These are phyloP conservation scores for Thraustochytrium sp. DNA, from an alignment of 352 stramenopile species.

Conservation along the genomic window DNA sequence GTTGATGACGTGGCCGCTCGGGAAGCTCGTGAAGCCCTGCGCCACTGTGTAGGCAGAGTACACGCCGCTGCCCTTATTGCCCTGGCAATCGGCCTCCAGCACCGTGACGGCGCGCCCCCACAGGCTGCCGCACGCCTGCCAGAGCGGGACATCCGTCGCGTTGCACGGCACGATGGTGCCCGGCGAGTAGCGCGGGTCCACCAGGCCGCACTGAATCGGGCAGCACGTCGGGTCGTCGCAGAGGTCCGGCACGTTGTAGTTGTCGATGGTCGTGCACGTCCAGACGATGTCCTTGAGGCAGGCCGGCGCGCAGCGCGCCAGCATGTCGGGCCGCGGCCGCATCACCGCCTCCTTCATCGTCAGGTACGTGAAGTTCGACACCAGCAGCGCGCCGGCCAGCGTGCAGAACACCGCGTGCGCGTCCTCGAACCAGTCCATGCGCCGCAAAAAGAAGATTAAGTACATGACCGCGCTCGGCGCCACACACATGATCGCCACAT, in stretches of 20 bases:
- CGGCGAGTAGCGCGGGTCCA: not conserved
- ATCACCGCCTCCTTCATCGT: not conserved
- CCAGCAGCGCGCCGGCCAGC: not conserved
- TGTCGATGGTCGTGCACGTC: not conserved
- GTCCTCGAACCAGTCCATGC: not conserved
- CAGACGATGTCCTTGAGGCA: not conserved
- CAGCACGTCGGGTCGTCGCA: not conserved
- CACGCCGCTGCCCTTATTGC: not conserved
- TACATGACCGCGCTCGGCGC: constrained; percentile 12
- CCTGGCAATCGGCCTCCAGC: not conserved
- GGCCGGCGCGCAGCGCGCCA: not conserved
- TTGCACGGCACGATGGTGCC: not conserved
- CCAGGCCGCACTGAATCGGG: not conserved
- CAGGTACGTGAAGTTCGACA: not conserved
- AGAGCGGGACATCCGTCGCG: not conserved
- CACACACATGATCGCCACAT: not conserved
- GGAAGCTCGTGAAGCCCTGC: constrained; percentile 6
- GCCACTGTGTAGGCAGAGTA: not conserved
- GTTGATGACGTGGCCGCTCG: not conserved
- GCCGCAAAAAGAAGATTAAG: not conserved
- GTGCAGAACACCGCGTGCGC: not conserved
- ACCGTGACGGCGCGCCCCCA: not conserved
- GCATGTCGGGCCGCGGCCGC: not conserved
- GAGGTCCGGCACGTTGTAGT: not conserved
- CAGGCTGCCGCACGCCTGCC: not conserved